Evolutionary conservation across 2,329 filamentous ascomycete species (phyloP).

Genomic region (Aspergillus ochraceus): DNA sequence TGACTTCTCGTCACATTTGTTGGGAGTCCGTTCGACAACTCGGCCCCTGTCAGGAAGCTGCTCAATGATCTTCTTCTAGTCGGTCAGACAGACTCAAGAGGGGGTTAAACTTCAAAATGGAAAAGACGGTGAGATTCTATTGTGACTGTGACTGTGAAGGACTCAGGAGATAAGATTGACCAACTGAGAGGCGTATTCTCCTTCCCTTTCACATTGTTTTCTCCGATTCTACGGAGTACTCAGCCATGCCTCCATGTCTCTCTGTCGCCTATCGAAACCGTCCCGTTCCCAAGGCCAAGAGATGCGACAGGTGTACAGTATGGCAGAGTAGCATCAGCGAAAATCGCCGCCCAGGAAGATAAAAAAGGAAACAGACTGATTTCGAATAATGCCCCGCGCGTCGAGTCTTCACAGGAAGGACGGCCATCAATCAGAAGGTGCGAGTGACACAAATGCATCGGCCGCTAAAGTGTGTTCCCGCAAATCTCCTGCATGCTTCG

Average conservation of each 20-base stretch:
- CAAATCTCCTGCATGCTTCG: conserved; percentile 19
- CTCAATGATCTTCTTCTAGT: neutral
- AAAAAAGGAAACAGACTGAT: neutral
- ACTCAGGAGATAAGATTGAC: neutral
- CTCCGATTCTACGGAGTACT: neutral
- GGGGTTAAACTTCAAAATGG: too few relatives aligned
- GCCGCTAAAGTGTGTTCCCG: conserved; percentile 22
- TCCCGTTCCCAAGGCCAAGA: neutral
- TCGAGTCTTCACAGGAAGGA: conserved; percentile 12
- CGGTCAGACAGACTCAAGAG: neutral
- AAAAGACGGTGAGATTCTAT: conserved; percentile 9
- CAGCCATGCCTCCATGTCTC: too few relatives aligned
- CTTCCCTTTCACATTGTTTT: neutral
- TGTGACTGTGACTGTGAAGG: conserved; percentile 2
- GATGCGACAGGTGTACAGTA: neutral
- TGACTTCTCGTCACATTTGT: conserved; percentile 17
- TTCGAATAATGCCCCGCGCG: conserved; percentile 5
- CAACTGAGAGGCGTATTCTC: neutral
- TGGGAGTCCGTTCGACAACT: conserved; percentile 3
- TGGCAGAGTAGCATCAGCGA: conserved; percentile 1
- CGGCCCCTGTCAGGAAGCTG: conserved; percentile 9
- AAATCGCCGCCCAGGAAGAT: neutral
- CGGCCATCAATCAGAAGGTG: conserved; percentile 14
- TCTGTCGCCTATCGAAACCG: too few relatives aligned
- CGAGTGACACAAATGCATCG: conserved; percentile 10